phyloP scores from a whole-genome alignment of 108 stramenopile species.

The Nannochloropsis salina region DNA sequence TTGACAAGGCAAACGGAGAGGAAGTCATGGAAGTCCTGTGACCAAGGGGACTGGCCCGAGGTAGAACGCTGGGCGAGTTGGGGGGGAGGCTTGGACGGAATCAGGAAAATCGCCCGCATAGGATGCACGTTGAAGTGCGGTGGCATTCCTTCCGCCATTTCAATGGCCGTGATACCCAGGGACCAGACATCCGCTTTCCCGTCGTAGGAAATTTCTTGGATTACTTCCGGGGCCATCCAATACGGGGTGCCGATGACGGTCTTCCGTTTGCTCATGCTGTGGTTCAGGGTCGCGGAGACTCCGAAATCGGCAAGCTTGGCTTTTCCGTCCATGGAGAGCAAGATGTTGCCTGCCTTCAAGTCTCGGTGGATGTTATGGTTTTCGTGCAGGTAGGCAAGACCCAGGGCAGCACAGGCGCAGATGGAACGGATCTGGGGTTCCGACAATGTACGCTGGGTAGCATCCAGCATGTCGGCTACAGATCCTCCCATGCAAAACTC shows the following conservation, averaged over 20 bases:
- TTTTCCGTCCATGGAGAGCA: slow-evolving; percentile 54
- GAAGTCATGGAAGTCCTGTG: slow-evolving; percentile 49
- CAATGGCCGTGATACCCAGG: slow-evolving; percentile 90
- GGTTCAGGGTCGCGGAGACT: slow-evolving; percentile 71
- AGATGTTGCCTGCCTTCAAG: slow-evolving; percentile 60
- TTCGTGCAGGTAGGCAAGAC: slow-evolving; percentile 52
- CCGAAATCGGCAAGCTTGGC: slow-evolving; percentile 63
- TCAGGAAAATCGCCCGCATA: slow-evolving; percentile 60
- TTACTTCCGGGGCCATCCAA: slow-evolving; percentile 99
- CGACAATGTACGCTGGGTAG: slow-evolving; percentile 38
- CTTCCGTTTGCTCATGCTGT: slow-evolving; percentile 87
- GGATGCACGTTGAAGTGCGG: slow-evolving; percentile 94
- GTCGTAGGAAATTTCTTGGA: slow-evolving; percentile 88
- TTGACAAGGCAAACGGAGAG: slow-evolving; percentile 37
- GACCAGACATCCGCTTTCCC: slow-evolving; percentile 96
- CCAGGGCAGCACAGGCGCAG: slow-evolving; percentile 51
- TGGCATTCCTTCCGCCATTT: slow-evolving; percentile 95
- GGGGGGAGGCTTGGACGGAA: slow-evolving; percentile 57
- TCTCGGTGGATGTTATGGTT: slow-evolving; percentile 57
- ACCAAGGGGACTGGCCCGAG: neutral
- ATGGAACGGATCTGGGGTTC: slow-evolving; percentile 51
- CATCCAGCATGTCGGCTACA: slow-evolving; percentile 52
- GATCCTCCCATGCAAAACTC: slow-evolving; percentile 56
- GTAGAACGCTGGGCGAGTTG: slow-evolving; percentile 32
- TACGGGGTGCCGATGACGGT: slow-evolving; percentile 96